Conservation (phyloP, 768 basidiomycete genomes). For the Termitomyces eurrhizus region DNA sequence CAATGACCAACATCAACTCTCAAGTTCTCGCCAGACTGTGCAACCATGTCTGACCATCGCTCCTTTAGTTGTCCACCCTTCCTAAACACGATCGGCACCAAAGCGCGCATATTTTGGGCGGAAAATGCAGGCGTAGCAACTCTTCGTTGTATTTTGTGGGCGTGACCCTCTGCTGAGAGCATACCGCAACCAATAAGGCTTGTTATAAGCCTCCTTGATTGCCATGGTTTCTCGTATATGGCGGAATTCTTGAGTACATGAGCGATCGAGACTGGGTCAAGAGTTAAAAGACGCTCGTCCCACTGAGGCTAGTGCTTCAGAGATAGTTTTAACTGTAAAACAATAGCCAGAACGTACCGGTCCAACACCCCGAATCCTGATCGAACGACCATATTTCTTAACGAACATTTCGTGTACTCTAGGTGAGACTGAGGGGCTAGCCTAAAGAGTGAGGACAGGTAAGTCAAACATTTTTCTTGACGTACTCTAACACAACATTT, state of each 20-base stretch:
- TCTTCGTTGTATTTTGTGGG: slow-evolving; percentile 77
- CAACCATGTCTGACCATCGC: slow-evolving; percentile 53
- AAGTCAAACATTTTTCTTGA: slow-evolving; percentile 2
- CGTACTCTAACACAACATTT: slow-evolving; percentile 54
- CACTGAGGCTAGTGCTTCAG: slow-evolving; percentile 39
- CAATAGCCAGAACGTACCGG: slow-evolving; percentile 44
- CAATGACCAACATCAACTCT: slow-evolving; percentile 75
- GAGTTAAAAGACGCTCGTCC: slow-evolving; percentile 75
- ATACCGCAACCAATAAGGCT: slow-evolving; percentile 80
- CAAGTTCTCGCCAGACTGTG: slow-evolving; percentile 19
- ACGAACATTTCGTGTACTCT: slow-evolving; percentile 50
- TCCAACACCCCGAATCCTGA: slow-evolving; percentile 63
- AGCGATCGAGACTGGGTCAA: slow-evolving; percentile 71
- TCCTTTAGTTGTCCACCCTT: slow-evolving; percentile 62
- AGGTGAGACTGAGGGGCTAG: slow-evolving; percentile 49
- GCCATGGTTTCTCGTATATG: slow-evolving; percentile 82
- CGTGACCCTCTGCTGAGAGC: slow-evolving; percentile 75
- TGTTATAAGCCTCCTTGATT: slow-evolving; percentile 69
- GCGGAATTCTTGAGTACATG: slow-evolving; percentile 72
- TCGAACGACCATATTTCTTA: slow-evolving; percentile 60
- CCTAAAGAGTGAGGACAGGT: background rate
- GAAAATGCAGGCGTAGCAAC: slow-evolving; percentile 79
- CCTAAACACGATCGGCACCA: slow-evolving; percentile 68
- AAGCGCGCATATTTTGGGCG: slow-evolving; percentile 64
- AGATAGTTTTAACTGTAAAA: background rate